Evolutionary conservation across 306 rosid genomes (phyloP).

Genomic region (Chamaecrista fasciculata): DNA sequence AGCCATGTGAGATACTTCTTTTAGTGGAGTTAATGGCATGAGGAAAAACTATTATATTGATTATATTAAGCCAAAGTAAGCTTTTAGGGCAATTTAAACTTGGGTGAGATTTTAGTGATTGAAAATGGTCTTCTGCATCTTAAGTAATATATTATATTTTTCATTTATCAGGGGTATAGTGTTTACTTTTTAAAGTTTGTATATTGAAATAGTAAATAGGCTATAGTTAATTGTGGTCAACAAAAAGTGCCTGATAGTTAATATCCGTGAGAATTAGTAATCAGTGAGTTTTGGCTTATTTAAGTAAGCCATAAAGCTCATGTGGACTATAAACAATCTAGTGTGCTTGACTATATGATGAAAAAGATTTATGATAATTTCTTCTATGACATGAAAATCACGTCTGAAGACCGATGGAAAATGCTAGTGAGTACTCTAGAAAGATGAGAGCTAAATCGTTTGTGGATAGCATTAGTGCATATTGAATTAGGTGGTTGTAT

Average conservation of each 20-base stretch:
- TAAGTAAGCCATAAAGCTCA: background rate
- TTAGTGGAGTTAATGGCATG: background rate
- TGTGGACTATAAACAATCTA: constrained; percentile 3
- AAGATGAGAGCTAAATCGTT: no score
- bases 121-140: background rate
- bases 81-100: background rate
- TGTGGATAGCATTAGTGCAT: constrained; percentile 16
- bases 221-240: no score
- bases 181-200: no score
- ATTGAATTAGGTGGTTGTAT: no score
- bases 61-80: background rate
- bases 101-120: background rate
- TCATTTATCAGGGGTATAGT: no score
- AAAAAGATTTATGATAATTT: constrained; percentile 1
- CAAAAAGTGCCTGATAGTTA: background rate
- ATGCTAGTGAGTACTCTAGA: background rate
- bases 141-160: no score
- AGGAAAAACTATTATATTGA: no score
- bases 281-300: background rate
- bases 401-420: background rate
- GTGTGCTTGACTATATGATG: constrained; percentile 9
- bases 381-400: background rate
- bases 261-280: background rate
- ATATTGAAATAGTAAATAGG: no score
- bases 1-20: background rate